A percentile compares a stretch with the other conserved stretches of the same genome.
These are phyloP conservation scores for Rhizophora apiculata DNA, from an alignment of 345 rosid species.

Conservation along the genomic window DNA sequence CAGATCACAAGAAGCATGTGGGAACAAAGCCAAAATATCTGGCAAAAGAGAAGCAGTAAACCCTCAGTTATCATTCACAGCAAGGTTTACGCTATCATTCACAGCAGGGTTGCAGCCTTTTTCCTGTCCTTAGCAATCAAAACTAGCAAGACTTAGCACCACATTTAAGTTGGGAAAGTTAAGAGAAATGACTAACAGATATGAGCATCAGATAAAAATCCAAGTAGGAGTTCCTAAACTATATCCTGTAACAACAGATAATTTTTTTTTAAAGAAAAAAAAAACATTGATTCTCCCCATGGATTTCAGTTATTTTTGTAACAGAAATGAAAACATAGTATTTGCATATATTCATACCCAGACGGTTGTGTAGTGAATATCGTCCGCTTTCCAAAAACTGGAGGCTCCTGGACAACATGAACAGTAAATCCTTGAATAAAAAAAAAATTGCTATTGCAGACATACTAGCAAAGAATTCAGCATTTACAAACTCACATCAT, in stretches of 20 bases:
- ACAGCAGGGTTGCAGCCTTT: not conserved
- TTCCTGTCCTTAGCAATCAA: not conserved
- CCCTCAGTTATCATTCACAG: not conserved
- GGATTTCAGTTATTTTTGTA: not conserved
- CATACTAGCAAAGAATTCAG: slow-evolving; percentile 1
- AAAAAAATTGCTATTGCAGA: not conserved
- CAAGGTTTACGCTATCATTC: not conserved
- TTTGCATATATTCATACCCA: slow-evolving; percentile 47
- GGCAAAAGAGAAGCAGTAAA: not conserved
- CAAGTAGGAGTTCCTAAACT: too few species aligned
- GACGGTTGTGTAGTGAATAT: slow-evolving; percentile 46
- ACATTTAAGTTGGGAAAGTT: not conserved
- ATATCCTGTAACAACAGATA: too few species aligned
- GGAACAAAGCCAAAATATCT: not conserved
- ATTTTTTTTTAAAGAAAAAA: too few species aligned
- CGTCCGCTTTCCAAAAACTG: slow-evolving; percentile 88
- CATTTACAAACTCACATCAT: slow-evolving; percentile 51
- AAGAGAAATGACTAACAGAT: too few species aligned
- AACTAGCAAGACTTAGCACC: not conserved
- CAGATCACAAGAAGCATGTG: not conserved
- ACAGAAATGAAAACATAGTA: not conserved
- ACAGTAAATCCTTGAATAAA: slow-evolving; percentile 13
- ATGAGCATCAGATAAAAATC: too few species aligned
- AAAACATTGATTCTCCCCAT: too few species aligned
- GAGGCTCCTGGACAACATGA: slow-evolving; percentile 65